phyloP scores from a whole-genome alignment of 345 rosid species.

The Heritiera fomes region DNA sequence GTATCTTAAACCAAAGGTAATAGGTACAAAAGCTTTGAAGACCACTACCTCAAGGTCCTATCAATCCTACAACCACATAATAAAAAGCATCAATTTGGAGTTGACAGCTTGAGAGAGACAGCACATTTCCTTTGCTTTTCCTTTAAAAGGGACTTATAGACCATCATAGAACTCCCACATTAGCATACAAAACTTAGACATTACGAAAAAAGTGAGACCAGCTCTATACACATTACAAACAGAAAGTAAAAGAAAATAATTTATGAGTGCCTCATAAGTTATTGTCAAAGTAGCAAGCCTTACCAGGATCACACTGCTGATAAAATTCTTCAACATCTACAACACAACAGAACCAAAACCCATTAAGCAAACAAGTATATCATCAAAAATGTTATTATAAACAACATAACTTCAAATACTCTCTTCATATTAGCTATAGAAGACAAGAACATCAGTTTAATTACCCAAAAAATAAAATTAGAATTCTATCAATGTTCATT shows the following conservation, averaged over 20 bases:
- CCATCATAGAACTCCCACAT: too few species aligned
- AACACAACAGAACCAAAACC: slow-evolving; percentile 21
- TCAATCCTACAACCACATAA: not conserved
- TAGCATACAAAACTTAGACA: not conserved
- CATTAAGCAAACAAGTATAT: slow-evolving; percentile 16
- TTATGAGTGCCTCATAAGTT: not conserved
- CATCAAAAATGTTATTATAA: not conserved
- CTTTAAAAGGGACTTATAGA: not conserved
- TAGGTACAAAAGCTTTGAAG: not conserved
- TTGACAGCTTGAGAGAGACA: not conserved
- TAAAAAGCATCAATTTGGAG: not conserved
- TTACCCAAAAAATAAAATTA: not conserved
- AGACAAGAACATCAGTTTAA: not conserved
- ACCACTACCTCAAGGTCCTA: not conserved
- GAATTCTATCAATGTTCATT: not conserved
- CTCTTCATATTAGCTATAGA: not conserved
- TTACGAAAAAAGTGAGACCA: not conserved
- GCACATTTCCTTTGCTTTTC: not conserved
- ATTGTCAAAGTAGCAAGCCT: slow-evolving; percentile 24
- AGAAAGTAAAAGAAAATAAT: slow-evolving; percentile 5
- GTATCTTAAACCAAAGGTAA: not conserved
- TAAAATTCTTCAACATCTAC: slow-evolving; percentile 68
- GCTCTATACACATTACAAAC: not conserved
- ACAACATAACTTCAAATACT: not conserved
- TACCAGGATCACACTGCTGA: slow-evolving; percentile 73